Conservation (phyloP, 768 basidiomycete genomes). For the Xerocomellus intermedius region DNA sequence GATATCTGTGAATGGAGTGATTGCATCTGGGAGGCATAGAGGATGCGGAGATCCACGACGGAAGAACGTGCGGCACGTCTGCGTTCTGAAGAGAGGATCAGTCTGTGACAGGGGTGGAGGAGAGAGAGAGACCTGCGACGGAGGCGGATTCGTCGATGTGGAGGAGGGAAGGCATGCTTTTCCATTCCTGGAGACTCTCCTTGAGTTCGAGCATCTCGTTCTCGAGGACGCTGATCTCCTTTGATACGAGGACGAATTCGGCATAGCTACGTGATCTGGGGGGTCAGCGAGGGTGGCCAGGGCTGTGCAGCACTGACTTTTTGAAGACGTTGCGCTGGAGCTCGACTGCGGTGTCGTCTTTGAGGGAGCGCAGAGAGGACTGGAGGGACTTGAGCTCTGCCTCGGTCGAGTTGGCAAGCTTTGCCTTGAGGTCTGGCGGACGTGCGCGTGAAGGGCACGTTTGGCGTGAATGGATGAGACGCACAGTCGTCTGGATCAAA, state of each 20-base stretch:
- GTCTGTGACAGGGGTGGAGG: conserved; percentile 25
- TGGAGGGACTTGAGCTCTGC: conserved; percentile 74
- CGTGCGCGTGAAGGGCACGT: background rate
- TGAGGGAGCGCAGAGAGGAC: conserved; percentile 68
- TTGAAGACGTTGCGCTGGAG: conserved; percentile 93
- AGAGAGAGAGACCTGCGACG: conserved; percentile 42
- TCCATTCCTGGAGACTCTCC: conserved; percentile 92
- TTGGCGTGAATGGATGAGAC: conserved; percentile 30
- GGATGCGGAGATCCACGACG: conserved; percentile 89
- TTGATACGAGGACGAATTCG: conserved; percentile 94
- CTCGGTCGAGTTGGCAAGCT: conserved; percentile 87
- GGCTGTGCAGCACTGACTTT: conserved; percentile 51
- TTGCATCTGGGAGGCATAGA: conserved; percentile 95
- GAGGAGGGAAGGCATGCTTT: conserved; percentile 88
- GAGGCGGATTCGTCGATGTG: conserved; percentile 84
- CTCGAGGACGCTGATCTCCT: conserved; percentile 94
- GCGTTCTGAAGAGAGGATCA: conserved; percentile 38
- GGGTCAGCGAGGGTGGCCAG: conserved; percentile 6
- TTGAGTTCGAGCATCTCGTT: conserved; percentile 98
- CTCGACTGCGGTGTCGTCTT: conserved; percentile 72
- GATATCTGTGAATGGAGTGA: conserved; percentile 86
- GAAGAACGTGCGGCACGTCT: conserved; percentile 78
- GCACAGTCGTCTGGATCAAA: conserved; percentile 90
- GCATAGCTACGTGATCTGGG: conserved; percentile 67
- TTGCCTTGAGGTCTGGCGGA: conserved; percentile 72